Evolutionary conservation across 495 filamentous ascomycete species (phyloP).

Genomic region (Hypoxylon fragiforme): DNA sequence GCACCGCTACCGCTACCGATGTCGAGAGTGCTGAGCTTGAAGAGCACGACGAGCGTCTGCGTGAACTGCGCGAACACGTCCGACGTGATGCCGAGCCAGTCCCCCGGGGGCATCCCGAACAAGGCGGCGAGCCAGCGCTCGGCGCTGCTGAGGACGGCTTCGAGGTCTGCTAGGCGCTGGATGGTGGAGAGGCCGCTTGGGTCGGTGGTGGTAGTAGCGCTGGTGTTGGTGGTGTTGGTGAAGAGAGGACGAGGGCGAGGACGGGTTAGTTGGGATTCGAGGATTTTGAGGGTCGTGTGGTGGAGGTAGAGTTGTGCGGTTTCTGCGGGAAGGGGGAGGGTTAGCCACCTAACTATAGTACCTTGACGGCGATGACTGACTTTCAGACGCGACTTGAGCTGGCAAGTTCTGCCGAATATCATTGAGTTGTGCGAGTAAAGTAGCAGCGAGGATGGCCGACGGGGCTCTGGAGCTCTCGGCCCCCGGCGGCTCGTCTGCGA

Average conservation of each 20-base stretch:
- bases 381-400: conserved; percentile 11
- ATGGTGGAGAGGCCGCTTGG: conserved; percentile 18
- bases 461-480: conserved; percentile 5
- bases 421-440: conserved; percentile 19
- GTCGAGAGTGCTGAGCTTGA: conserved; percentile 45
- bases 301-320: conserved; percentile 18
- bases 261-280: conserved; percentile 6
- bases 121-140: conserved; percentile 47
- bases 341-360: not conserved
- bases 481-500: conserved; percentile 1
- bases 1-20: no score
- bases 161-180: conserved; percentile 23
- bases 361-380: not conserved
- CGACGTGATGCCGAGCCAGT: conserved; percentile 44
- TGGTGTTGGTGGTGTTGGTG: no score
- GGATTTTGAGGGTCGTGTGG: conserved; percentile 20
- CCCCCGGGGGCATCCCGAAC: conserved; percentile 35
- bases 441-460: conserved; percentile 6
- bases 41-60: conserved; percentile 46
- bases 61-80: conserved; percentile 48
- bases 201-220: no score
- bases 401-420: conserved; percentile 25
- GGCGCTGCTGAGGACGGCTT: conserved; percentile 38
- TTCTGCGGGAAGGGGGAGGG: conserved; percentile 6
- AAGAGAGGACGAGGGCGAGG: not conserved